A percentile compares a stretch with the other conserved stretches of the same genome.
phyloP scores from a whole-genome alignment of 192 early-diverging fungal species.

The Dissophora globulifera region DNA sequence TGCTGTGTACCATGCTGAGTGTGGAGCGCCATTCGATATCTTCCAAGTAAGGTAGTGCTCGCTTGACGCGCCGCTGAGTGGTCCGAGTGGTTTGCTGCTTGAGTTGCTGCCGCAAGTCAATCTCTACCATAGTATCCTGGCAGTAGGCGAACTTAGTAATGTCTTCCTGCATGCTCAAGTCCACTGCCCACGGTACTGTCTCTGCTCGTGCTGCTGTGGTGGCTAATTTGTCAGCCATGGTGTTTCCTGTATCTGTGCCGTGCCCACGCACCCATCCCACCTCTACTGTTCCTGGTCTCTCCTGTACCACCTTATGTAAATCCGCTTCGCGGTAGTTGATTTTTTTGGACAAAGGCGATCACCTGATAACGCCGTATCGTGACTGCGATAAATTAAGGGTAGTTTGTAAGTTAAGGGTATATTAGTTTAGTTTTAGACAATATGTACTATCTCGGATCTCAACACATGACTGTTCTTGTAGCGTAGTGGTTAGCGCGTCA shows the following conservation, averaged over 20 bases:
- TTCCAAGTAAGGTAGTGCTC: slow-evolving; percentile 4
- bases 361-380: no score
- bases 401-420: no score
- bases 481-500: slow-evolving; percentile 57
- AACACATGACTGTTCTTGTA: slow-evolving; percentile 47
- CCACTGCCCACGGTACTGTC: neutral
- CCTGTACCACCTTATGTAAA: neutral
- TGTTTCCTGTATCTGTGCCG: neutral
- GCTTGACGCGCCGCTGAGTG: slow-evolving; percentile 8
- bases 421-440: no score
- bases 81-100: slow-evolving; percentile 14
- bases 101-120: slow-evolving; percentile 7
- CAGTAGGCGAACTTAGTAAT: neutral
- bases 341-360: no score
- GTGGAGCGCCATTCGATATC: slow-evolving; percentile 14
- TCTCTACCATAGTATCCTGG: neutral
- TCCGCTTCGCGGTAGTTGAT: no score
- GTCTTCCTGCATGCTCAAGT: slow-evolving; percentile 5
- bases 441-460: no score
- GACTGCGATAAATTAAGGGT: no score
- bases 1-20: neutral
- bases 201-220: neutral
- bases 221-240: slow-evolving; percentile 1
- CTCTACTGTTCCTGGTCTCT: slow-evolving; percentile 6
- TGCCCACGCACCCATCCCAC: slow-evolving; percentile 14